phyloP scores from a whole-genome alignment of 148 eudicot species.

The Rhododendron williamsianum region DNA sequence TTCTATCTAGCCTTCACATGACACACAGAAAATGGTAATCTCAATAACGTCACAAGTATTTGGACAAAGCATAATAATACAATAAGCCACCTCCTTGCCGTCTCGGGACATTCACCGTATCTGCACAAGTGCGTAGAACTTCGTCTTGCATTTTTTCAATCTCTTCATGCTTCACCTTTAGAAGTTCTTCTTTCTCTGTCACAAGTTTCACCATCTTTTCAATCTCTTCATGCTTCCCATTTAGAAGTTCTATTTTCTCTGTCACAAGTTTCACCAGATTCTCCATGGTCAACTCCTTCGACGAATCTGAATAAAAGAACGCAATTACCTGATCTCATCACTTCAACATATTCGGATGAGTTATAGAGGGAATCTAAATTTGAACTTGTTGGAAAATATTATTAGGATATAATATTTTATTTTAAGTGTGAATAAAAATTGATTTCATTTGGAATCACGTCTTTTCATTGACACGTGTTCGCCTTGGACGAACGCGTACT shows the following conservation, averaged over 20 bases:
- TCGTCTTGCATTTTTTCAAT: constrained; percentile 51
- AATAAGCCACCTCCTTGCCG: no score
- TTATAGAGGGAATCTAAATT: constrained; percentile 13
- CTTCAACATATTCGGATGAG: constrained; percentile 21
- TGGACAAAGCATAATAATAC: no score
- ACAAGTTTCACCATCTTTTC: neutral
- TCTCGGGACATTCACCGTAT: constrained; percentile 70
- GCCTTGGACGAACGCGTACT: no score
- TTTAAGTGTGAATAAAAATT: no score
- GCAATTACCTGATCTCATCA: constrained; percentile 19
- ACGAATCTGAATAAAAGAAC: constrained; percentile 31
- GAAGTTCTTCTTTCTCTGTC: no score
- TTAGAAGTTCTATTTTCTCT: constrained; percentile 10
- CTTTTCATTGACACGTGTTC: no score
- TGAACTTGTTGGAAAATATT: neutral
- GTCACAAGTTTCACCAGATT: constrained; percentile 67
- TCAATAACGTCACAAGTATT: no score
- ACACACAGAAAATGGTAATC: no score
- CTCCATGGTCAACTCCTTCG: constrained; percentile 51
- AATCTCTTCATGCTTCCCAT: constrained; percentile 52
- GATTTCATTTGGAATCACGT: no score
- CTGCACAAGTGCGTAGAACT: constrained; percentile 70
- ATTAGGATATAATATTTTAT: no score
- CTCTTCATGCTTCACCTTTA: no score
- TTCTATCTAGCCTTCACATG: no score